These are phyloP conservation scores for Gossypioides kirkii DNA, from an alignment of 345 rosid species.

Conservation along the genomic window DNA sequence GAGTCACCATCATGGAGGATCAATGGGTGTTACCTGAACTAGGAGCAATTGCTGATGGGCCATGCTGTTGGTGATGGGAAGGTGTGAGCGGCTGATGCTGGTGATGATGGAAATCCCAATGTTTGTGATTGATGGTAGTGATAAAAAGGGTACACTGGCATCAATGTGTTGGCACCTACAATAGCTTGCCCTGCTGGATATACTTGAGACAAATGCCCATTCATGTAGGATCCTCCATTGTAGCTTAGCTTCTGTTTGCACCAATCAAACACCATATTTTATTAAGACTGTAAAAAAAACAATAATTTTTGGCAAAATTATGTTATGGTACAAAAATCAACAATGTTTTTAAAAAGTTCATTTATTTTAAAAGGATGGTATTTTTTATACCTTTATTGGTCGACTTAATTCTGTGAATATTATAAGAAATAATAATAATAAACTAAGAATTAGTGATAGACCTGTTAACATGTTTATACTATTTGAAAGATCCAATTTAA, in stretches of 20 bases:
- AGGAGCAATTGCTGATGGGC: constrained; percentile 41
- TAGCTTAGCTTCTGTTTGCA: constrained; percentile 57
- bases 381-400: no score
- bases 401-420: no score
- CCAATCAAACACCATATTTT: constrained; percentile 1
- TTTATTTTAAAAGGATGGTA: no score
- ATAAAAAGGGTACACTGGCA: constrained; percentile 78
- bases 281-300: no score
- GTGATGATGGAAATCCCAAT: constrained; percentile 46
- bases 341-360: no score
- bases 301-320: no score
- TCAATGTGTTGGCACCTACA: constrained; percentile 60
- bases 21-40: constrained; percentile 44
- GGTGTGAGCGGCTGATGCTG: constrained; percentile 36
- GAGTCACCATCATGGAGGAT: constrained; percentile 7
- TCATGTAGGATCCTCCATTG: constrained; percentile 68
- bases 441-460: background rate
- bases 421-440: no score
- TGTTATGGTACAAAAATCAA: no score
- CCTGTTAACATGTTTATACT: background rate
- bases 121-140: constrained; percentile 69
- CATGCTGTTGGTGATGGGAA: constrained; percentile 43
- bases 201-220: constrained; percentile 56
- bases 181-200: constrained; percentile 66
- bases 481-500: no score